phyloP scores from a whole-genome alignment of 169 alveolate species.

The Ichthyophthirius multifiliis region DNA sequence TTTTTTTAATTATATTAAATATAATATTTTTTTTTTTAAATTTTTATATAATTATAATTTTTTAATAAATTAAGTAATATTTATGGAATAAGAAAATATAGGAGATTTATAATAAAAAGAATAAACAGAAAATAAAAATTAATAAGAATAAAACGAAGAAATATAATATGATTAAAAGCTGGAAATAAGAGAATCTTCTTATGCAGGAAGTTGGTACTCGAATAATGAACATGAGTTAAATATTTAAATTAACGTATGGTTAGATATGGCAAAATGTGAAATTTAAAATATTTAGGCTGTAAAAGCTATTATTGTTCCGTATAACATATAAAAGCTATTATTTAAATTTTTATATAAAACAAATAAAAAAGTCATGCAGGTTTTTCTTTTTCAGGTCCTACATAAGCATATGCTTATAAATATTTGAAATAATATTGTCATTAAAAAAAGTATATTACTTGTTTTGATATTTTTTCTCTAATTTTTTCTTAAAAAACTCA shows the following conservation, averaged over 20 bases:
- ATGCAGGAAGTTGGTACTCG: conserved; percentile 59
- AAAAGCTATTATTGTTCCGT: conserved; percentile 54
- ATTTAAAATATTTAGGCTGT: conserved; percentile 17
- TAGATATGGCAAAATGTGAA: conserved; percentile 46
- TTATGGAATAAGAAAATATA: too few species aligned
- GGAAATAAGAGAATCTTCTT: conserved; percentile 38
- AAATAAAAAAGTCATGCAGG: conserved; percentile 48
- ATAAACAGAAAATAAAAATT: background rate
- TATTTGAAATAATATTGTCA: conserved; percentile 31
- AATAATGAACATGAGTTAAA: conserved; percentile 31
- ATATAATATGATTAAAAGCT: background rate
- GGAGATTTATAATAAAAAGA: background rate
- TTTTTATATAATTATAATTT: too few species aligned
- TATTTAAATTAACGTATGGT: conserved; percentile 41
- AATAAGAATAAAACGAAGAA: background rate
- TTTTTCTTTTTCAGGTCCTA: conserved; percentile 47
- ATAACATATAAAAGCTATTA: background rate
- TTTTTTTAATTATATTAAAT: too few species aligned
- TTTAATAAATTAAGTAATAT: too few species aligned
- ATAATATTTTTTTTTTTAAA: too few species aligned
- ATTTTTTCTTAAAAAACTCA: too few species aligned
- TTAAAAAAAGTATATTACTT: background rate
- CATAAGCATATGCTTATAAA: conserved; percentile 48
- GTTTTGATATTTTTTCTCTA: background rate
- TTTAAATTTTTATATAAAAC: background rate